Conservation (phyloP, 2,329 filamentous ascomycete genomes). For the Annulohypoxylon truncatum region DNA sequence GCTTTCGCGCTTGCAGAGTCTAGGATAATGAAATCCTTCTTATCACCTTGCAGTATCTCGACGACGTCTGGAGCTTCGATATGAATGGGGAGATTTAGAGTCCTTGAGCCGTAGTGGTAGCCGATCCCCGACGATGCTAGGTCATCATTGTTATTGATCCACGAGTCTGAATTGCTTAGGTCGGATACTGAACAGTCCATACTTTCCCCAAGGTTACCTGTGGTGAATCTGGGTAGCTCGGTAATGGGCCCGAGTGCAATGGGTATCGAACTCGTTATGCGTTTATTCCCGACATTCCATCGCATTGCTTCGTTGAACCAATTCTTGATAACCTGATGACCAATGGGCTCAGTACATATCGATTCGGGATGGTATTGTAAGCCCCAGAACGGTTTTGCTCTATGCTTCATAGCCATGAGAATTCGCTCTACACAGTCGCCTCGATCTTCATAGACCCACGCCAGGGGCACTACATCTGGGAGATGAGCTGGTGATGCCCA, state of each 20-base stretch:
- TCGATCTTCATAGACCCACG: slow-evolving; percentile 67
- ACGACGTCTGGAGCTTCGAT: slow-evolving; percentile 66
- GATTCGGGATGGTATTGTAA: slow-evolving; percentile 94
- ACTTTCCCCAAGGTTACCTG: not conserved
- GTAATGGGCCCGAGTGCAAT: slow-evolving; percentile 9
- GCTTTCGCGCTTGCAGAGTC: slow-evolving; percentile 69
- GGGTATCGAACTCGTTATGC: slow-evolving; percentile 7
- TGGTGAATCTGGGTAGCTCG: slow-evolving; percentile 17
- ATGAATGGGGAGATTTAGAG: slow-evolving; percentile 58
- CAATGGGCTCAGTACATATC: slow-evolving; percentile 78
- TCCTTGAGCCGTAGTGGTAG: slow-evolving; percentile 54
- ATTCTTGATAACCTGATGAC: slow-evolving; percentile 73
- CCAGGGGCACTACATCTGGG: slow-evolving; percentile 66
- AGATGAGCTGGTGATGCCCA: slow-evolving; percentile 54
- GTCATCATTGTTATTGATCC: slow-evolving; percentile 37
- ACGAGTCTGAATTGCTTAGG: slow-evolving; percentile 30
- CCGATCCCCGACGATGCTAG: slow-evolving; percentile 49
- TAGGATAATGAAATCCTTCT: slow-evolving; percentile 64
- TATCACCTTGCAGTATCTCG: slow-evolving; percentile 58
- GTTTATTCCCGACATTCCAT: slow-evolving; percentile 60
- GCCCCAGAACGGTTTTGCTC: slow-evolving; percentile 79
- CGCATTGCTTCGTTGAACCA: slow-evolving; percentile 77
- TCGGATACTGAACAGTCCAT: not conserved
- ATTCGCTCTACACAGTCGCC: slow-evolving; percentile 61
- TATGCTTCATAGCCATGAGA: slow-evolving; percentile 82